A percentile compares a stretch with the other conserved stretches of the same genome.
Conservation (phyloP, 2,329 filamentous ascomycete genomes). For the Trichoderma asperellum region DNA sequence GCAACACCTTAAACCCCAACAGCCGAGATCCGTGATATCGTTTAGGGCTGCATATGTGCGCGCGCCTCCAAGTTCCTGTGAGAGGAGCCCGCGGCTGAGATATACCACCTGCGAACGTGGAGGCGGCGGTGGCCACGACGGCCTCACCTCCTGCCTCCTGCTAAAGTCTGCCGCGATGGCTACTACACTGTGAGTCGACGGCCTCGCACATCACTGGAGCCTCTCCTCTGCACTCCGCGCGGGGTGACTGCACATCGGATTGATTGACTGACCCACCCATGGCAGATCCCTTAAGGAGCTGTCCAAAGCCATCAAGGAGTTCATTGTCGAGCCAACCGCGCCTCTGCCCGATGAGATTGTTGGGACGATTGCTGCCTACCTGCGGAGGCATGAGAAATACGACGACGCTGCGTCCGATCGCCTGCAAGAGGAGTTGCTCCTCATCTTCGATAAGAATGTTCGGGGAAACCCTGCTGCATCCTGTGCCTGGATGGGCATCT, state of each 20-base stretch:
- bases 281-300: conserved; percentile 64
- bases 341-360: conserved; percentile 70
- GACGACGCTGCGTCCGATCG: conserved; percentile 72
- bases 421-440: conserved; percentile 72
- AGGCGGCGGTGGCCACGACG: conserved; percentile 18
- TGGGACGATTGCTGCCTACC: conserved; percentile 66
- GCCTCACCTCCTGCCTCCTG: conserved; percentile 17
- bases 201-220: conserved; percentile 9
- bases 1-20: conserved; percentile 15
- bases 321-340: conserved; percentile 53
- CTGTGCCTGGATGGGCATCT: conserved; percentile 69
- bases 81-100: neutral
- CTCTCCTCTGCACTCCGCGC: conserved; percentile 23
- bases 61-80: neutral
- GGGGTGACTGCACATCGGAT: conserved; percentile 23
- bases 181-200: conserved; percentile 36
- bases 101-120: neutral
- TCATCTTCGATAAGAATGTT: conserved; percentile 68
- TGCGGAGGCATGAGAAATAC: conserved; percentile 67
- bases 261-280: conserved; percentile 32
- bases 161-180: conserved; percentile 32
- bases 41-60: neutral
- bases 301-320: conserved; percentile 58
- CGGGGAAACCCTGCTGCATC: conserved; percentile 59
- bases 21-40: conserved; percentile 1